Evolutionary conservation across 73 alveolate species (phyloP).

Genomic region (Durusdinium trenchii): DNA sequence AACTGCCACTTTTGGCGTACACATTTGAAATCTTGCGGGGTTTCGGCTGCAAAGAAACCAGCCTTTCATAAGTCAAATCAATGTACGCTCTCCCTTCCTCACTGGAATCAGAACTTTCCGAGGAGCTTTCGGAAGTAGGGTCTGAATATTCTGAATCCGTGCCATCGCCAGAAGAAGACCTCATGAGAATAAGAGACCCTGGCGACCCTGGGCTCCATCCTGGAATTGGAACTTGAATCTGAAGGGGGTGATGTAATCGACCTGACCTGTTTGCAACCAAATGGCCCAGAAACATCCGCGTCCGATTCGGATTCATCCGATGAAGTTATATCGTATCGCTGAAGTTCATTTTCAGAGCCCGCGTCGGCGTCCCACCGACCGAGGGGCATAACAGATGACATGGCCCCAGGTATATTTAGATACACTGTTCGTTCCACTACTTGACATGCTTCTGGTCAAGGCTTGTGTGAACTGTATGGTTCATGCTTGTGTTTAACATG

Average conservation of each 20-base stretch:
- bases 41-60: background rate
- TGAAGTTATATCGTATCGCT: background rate
- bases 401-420: no score
- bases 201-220: background rate
- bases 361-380: slow-evolving; percentile 30
- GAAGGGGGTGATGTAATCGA: no score
- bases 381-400: slow-evolving; percentile 2
- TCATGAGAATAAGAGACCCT: background rate
- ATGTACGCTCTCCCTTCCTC: background rate
- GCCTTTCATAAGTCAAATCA: background rate
- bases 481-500: no score
- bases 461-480: no score
- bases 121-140: background rate
- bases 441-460: no score
- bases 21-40: no score
- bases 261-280: background rate
- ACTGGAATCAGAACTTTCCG: background rate
- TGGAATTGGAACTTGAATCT: no score
- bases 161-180: background rate
- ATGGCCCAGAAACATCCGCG: background rate
- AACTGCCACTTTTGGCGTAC: background rate
- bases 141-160: background rate
- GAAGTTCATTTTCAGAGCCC: background rate
- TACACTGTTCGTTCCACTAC: no score
- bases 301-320: background rate